A percentile compares a stretch with the other conserved stretches of the same genome.
Conservation (phyloP, 371 early-diverging fungal species). For the Conidiobolus incongruus region DNA sequence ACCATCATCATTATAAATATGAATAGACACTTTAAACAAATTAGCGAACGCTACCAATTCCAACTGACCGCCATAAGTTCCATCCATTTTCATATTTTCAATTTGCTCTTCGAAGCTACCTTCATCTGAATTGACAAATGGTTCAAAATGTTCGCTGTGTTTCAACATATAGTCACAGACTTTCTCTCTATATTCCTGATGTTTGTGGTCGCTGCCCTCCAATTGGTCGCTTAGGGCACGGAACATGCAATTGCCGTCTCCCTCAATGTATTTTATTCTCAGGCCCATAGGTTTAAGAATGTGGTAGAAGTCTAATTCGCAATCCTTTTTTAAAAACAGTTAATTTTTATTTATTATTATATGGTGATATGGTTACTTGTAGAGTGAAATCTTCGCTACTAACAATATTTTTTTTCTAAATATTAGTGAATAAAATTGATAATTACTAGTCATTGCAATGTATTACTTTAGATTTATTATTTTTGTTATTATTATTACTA, state of each 20-base stretch:
- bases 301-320: too few relatives aligned
- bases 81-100: slow-evolving; percentile 38
- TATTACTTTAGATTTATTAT: too few relatives aligned
- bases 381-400: too few relatives aligned
- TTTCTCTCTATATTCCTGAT: slow-evolving; percentile 25
- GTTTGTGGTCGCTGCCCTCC: slow-evolving; percentile 30
- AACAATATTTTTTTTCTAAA: too few relatives aligned
- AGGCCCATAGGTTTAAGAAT: too few relatives aligned
- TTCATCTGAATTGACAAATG: slow-evolving; percentile 43
- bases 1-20: slow-evolving; percentile 58
- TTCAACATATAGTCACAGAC: slow-evolving; percentile 36
- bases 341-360: too few relatives aligned
- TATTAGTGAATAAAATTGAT: too few relatives aligned
- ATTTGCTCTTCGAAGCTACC: slow-evolving; percentile 34
- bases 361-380: too few relatives aligned
- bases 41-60: slow-evolving; percentile 67
- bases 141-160: slow-evolving; percentile 34
- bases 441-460: too few relatives aligned
- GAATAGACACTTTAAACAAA: slow-evolving; percentile 31
- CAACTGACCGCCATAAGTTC: slow-evolving; percentile 61
- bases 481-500: too few relatives aligned
- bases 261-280: too few relatives aligned
- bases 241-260: slow-evolving; percentile 75
- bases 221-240: slow-evolving; percentile 51
- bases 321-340: too few relatives aligned